Conservation (phyloP, 1,139 yeast species). For the Sugiyamaella sp. region DNA sequence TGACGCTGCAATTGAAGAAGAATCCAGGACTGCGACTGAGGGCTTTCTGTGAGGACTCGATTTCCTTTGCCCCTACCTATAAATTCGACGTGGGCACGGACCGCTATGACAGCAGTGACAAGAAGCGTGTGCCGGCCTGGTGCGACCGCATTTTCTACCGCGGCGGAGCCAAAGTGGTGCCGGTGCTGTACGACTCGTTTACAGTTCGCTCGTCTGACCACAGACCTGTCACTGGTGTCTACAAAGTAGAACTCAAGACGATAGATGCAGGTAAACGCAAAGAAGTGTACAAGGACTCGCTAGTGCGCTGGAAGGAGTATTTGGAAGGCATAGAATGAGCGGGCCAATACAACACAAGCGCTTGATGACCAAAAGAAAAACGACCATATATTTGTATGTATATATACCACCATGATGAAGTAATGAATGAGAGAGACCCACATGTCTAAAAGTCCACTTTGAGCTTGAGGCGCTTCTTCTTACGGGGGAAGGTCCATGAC, state of each 20-base stretch:
- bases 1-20: conserved; percentile 67
- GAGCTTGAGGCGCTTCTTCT: too few relatives aligned
- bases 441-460: too few relatives aligned
- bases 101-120: conserved; percentile 82
- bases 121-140: conserved; percentile 96
- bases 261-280: conserved; percentile 61
- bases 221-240: conserved; percentile 84
- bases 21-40: conserved; percentile 66
- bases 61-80: conserved; percentile 85
- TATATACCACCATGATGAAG: not conserved
- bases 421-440: too few relatives aligned
- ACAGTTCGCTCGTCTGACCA: conserved; percentile 78
- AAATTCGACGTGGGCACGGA: conserved; percentile 85
- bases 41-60: conserved; percentile 74
- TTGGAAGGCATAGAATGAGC: conserved; percentile 11
- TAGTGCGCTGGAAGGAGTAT: conserved; percentile 34
- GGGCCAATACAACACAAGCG: not conserved
- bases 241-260: conserved; percentile 62
- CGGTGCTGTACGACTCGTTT: conserved; percentile 35
- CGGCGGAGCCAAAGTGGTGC: conserved; percentile 45
- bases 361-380: not conserved
- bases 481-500: not conserved
- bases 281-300: conserved; percentile 49
- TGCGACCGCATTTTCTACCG: conserved; percentile 82
- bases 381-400: not conserved